Evolutionary conservation across 2,329 filamentous ascomycete species (phyloP), one percentile per base, ranked within the genome.

Genomic region (Coniochaeta sp.): DNA sequence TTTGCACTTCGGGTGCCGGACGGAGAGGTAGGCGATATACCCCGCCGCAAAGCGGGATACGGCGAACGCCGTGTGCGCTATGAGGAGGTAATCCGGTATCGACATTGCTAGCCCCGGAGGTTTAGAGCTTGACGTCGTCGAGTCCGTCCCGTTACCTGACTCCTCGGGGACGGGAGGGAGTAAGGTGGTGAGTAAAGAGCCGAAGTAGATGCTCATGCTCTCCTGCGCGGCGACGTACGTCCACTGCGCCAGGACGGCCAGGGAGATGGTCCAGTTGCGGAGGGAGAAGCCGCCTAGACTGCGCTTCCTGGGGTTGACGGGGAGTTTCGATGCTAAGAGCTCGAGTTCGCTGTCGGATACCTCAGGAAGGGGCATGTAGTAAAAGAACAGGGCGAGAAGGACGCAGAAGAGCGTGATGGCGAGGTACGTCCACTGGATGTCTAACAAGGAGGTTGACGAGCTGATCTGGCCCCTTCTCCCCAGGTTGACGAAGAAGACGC

Each of bases 371-470:
- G 82, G 82, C 73, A 85, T 81, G 60, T 86, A 86, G 62, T 81
- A 86, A 63, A 86, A 85, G 62, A 86, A 81, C 3, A 86, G 70
- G 0, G 83, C 87, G 3, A 95, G 74, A 3, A 80, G 72, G 50
- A 86, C 87, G 53, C 86, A 88, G 52, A 91, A 84, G 22, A 86
- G 73, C 0, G 87, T 89, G 55, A 92, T 86, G 51, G 84, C 86
- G n/a, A 94, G 77, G 59, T 94, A 94, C 0, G 88, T 87, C 86
- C 86, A 95, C 66, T 94, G 89, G 1, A 92, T 86, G 55, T 86
- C 83, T 55, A 87, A 78, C 3, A 94, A 75, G 1, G 78, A 79
- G 27, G 74, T 66, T 2, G 74, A 62, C n/a, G 57, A 64, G 14
- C 61, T 53, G 18, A 60, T 62, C 30, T 77, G 71, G 8, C 87